phyloP scores from a whole-genome alignment of 192 early-diverging fungal species.

The Rhizophagus sp. region DNA sequence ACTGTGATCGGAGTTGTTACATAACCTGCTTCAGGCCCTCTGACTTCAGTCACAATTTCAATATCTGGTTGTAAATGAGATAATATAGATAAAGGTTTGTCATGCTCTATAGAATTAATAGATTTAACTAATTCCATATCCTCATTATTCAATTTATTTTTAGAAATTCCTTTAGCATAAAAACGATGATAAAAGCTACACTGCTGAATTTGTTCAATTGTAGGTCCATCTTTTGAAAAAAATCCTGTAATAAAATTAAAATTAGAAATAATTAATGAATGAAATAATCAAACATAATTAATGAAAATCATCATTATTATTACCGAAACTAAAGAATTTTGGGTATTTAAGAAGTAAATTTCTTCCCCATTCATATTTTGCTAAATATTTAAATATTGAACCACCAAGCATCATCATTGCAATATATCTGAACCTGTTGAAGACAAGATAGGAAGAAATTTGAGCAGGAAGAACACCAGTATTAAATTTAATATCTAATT shows the following conservation, averaged over 20 bases:
- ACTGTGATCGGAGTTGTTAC: slow-evolving; percentile 61
- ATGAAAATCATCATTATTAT: neutral
- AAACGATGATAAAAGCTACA: slow-evolving; percentile 57
- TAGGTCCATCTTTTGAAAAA: slow-evolving; percentile 58
- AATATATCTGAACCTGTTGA: slow-evolving; percentile 47
- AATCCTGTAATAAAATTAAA: slow-evolving; percentile 30
- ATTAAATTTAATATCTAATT: slow-evolving; percentile 49
- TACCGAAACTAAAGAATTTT: slow-evolving; percentile 54
- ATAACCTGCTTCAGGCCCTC: slow-evolving; percentile 70
- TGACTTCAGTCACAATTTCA: slow-evolving; percentile 52
- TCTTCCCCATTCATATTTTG: slow-evolving; percentile 53
- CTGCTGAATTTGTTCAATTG: slow-evolving; percentile 53
- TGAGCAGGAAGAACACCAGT: slow-evolving; percentile 49
- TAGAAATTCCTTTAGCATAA: slow-evolving; percentile 53
- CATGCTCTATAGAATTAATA: neutral
- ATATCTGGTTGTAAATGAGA: slow-evolving; percentile 41
- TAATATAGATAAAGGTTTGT: neutral
- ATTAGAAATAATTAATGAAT: neutral
- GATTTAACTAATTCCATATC: slow-evolving; percentile 23
- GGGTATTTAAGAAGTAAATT: slow-evolving; percentile 59
- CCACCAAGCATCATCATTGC: slow-evolving; percentile 41
- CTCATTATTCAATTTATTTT: slow-evolving; percentile 19
- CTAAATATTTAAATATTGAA: slow-evolving; percentile 49
- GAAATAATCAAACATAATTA: neutral
- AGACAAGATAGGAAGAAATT: slow-evolving; percentile 61